phyloP scores from a whole-genome alignment of 805 yeast genomes.

The Candida ortonii region DNA sequence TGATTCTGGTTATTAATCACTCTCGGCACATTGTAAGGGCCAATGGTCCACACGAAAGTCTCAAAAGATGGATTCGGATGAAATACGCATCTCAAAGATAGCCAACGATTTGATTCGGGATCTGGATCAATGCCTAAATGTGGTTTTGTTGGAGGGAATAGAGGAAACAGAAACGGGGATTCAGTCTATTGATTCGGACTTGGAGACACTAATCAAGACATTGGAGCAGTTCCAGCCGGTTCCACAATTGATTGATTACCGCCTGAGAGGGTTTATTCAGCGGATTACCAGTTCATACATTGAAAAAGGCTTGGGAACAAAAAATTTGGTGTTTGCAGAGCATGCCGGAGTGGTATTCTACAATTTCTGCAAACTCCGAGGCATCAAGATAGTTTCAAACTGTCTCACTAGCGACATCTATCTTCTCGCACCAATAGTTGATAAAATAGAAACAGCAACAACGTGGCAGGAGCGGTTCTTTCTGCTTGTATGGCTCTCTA shows the following conservation, averaged over 20 bases:
- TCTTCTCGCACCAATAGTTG: slow-evolving; percentile 40
- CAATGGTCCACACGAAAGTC: too few species aligned
- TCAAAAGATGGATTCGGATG: slow-evolving; percentile 37
- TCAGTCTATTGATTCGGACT: not conserved
- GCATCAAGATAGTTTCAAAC: slow-evolving; percentile 56
- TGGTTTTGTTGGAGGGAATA: too few species aligned
- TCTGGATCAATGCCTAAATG: slow-evolving; percentile 12
- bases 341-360: slow-evolving; percentile 44
- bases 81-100: slow-evolving; percentile 29
- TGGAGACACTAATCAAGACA: slow-evolving; percentile 15
- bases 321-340: slow-evolving; percentile 9
- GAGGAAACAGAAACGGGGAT: too few species aligned
- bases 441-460: slow-evolving; percentile 19
- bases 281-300: slow-evolving; percentile 30
- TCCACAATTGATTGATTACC: slow-evolving; percentile 49
- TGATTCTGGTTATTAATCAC: too few species aligned
- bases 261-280: slow-evolving; percentile 35
- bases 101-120: slow-evolving; percentile 22
- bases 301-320: slow-evolving; percentile 1
- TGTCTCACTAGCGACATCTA: slow-evolving; percentile 60
- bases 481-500: slow-evolving; percentile 67
- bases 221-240: slow-evolving; percentile 52
- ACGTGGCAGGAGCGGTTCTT: slow-evolving; percentile 51
- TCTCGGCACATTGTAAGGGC: too few species aligned
- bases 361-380: slow-evolving; percentile 60